Conservation (phyloP, 2,329 filamentous ascomycete genomes). For the Botrytis hyacinthi region DNA sequence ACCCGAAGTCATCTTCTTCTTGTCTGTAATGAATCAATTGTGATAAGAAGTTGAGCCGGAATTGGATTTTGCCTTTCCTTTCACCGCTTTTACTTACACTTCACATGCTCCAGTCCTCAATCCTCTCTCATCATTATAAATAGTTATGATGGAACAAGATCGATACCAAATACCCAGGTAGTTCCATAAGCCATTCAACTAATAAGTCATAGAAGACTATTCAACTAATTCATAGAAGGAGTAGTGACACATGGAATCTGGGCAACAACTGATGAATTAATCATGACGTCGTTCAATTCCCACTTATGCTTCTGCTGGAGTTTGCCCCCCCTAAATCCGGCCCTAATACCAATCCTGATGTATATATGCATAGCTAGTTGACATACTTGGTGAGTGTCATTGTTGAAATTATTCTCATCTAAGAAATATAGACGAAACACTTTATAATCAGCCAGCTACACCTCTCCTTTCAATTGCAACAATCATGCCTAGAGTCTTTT, state of each 20-base stretch:
- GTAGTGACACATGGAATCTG: background rate
- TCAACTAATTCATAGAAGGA: background rate
- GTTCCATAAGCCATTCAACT: background rate
- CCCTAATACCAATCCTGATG: background rate
- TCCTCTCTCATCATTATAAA: background rate
- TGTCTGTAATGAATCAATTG: background rate
- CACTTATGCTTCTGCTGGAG: background rate
- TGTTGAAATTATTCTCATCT: background rate
- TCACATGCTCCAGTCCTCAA: background rate
- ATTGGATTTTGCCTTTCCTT: background rate
- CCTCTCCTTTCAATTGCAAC: background rate
- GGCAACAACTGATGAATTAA: background rate
- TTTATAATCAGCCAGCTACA: background rate
- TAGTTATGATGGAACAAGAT: background rate
- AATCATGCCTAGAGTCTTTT: slow-evolving; percentile 42
- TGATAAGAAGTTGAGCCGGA: background rate
- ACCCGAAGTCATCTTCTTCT: background rate
- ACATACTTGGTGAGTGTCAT: too few relatives aligned
- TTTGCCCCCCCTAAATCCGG: background rate
- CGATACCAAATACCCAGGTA: background rate
- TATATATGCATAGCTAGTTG: too few relatives aligned
- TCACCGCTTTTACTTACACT: background rate
- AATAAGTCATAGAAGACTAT: background rate
- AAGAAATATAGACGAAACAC: background rate
- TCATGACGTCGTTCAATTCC: background rate